Evolutionary conservation across 108 stramenopile genomes (phyloP).

Genomic region (Chaetoceros tenuissimus): DNA sequence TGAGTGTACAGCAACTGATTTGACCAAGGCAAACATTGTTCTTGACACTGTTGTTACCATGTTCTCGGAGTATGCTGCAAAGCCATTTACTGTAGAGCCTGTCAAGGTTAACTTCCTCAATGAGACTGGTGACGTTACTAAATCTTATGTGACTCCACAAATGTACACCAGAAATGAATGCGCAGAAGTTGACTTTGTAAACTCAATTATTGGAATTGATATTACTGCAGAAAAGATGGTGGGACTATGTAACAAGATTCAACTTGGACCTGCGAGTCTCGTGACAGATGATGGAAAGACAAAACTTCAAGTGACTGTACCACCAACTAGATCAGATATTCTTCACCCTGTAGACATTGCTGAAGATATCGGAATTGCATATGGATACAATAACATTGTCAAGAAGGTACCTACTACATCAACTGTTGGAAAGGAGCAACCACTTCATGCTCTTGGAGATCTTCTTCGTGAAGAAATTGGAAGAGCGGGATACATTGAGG

Average conservation of each 20-base stretch:
- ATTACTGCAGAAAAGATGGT: constrained; percentile 71
- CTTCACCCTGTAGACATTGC: constrained; percentile 96
- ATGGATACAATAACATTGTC: constrained; percentile 97
- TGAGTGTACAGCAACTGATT: constrained; percentile 98
- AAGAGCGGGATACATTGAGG: constrained; percentile 89
- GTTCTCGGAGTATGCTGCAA: constrained; percentile 90
- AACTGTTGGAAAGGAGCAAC: constrained; percentile 81
- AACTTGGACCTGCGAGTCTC: constrained; percentile 85
- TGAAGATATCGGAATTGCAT: constrained; percentile 98
- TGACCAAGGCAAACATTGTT: constrained; percentile 99
- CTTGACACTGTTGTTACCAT: constrained; percentile 97
- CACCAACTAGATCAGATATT: constrained; percentile 95
- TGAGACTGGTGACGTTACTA: constrained; percentile 31
- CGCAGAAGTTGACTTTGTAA: constrained; percentile 79
- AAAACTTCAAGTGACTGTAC: constrained; percentile 87
- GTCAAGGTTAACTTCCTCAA: constrained; percentile 90
- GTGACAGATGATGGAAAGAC: constrained; percentile 50
- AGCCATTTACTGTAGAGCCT: constrained; percentile 87
- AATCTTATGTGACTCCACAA: constrained; percentile 67
- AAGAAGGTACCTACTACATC: constrained; percentile 77
- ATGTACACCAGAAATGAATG: constrained; percentile 59
- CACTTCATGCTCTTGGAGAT: constrained; percentile 87
- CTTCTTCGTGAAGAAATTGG: constrained; percentile 94
- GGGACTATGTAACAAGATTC: constrained; percentile 89
- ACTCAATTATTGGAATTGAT: constrained; percentile 83